Percentiles rank a stretch among this genome's conserved stretches.
Conservation (phyloP, 768 basidiomycete genomes). For the Tylopilus sp. region DNA sequence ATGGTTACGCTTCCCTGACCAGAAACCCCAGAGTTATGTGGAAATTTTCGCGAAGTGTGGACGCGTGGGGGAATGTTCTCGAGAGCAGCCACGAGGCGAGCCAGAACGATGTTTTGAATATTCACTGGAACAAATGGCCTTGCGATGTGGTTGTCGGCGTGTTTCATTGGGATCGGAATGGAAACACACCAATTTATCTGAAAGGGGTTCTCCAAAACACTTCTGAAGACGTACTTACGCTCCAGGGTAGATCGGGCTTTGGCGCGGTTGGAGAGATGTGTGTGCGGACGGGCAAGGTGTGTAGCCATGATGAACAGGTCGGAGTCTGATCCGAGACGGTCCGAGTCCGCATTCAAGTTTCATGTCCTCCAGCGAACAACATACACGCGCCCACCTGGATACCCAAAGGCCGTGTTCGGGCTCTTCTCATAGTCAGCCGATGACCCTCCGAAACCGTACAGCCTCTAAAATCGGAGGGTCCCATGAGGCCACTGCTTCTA, state of each 20-base stretch:
- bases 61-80: conserved; percentile 43
- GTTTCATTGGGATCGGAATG: conserved; percentile 1
- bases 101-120: conserved; percentile 59
- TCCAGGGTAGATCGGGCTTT: conserved; percentile 44
- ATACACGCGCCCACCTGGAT: no score
- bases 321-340: background rate
- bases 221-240: conserved; percentile 63
- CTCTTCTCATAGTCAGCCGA: no score
- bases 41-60: conserved; percentile 21
- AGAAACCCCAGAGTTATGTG: background rate
- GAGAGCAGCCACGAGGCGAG: conserved; percentile 46
- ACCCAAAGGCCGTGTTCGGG: no score
- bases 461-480: no score
- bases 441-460: no score
- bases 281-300: conserved; percentile 46
- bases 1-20: conserved; percentile 29
- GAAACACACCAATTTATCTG: conserved; percentile 59
- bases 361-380: no score
- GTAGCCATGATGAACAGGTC: background rate
- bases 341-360: no score
- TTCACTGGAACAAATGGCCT: conserved; percentile 66
- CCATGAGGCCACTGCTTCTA: no score
- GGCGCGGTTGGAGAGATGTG: conserved; percentile 61
- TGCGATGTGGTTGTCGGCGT: conserved; percentile 2
- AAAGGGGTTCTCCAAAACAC: conserved; percentile 71